Conservation (phyloP, 768 basidiomycete genomes). For the Pleurotus ostreatus region DNA sequence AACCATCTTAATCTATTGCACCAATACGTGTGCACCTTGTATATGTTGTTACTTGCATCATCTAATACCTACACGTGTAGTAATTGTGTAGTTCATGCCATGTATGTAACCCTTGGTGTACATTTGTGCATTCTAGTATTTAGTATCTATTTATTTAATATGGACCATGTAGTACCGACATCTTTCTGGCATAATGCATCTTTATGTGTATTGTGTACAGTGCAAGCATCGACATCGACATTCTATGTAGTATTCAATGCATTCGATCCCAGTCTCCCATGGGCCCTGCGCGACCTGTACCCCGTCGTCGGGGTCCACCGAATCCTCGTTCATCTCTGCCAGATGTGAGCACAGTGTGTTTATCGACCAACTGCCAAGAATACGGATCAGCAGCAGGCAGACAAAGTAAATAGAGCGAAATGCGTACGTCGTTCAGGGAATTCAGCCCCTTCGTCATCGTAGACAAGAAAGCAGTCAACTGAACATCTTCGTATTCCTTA, state of each 20-base stretch:
- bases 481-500: constrained; percentile 95
- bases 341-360: constrained; percentile 10
- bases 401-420: not conserved
- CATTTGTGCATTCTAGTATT: no score
- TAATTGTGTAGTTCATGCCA: no score
- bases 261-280: constrained; percentile 7
- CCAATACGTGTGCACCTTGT: no score
- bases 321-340: constrained; percentile 7
- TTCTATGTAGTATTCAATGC: not conserved
- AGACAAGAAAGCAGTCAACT: constrained; percentile 85
- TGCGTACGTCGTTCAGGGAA: constrained; percentile 81
- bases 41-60: no score
- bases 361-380: constrained; percentile 10
- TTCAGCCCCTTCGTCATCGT: constrained; percentile 86
- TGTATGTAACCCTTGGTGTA: no score
- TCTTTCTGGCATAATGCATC: no score
- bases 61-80: no score
- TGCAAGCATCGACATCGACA: no score
- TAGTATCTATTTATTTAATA: no score
- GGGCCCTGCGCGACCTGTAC: not conserved
- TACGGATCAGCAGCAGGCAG: constrained; percentile 11
- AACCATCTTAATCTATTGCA: not conserved
- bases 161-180: no score
- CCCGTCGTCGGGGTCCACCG: not conserved
- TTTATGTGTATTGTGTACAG: no score